Evolutionary conservation across 2,329 filamentous ascomycete genomes (phyloP), one percentile per base, ranked within the genome.

Genomic region (Diaporthe ilicicola): DNA sequence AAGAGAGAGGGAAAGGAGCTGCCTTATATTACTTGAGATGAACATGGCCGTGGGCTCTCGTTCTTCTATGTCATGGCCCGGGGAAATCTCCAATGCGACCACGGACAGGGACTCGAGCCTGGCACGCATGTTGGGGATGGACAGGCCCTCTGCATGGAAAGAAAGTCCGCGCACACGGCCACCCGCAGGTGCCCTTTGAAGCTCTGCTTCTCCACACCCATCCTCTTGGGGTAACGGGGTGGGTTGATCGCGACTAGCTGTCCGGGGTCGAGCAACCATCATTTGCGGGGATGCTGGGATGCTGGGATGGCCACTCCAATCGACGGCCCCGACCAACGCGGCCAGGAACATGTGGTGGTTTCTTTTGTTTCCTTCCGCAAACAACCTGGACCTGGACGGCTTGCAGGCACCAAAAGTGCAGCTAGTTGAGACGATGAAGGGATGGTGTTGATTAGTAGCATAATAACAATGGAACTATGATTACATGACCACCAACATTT

Each of bases 331-430:
- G 44, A 51, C 34, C 53, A 50, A 55, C 44, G 44, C 53, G 66
- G 66, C 55, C 66, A 59, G 66, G 53, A 50, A 68, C 42, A 51
- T 59, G 66, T 54, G 53, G 53, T 59, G 66, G 29, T 59, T 34
- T 59, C 29, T 59, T 68, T 29, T n/a, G n/a, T n/a, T 48, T 56
- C 32, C 53, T 22, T 50, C 34, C 22, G 53, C 37, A 42, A 66
- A 68, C 19, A 56, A 50, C 39, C 53, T 42, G 29, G 66, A 39
- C 66, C 66, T 56, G 51, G 51, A 17, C 51, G 22, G 22, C 22
- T 59, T 55, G 46, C 65, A 67, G 65, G 39, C 51, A 42, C 51
- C n/a, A 51, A 15, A 53, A 32, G 5, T 4, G n/a, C 15, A 32
- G 48, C 46, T 42, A 54, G 19, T 53, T 53, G 17, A 44, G 62